Base-by-base conservation (phyloP, 352 stramenopile genomes). In the Globisporangium camurandrum region DNA sequence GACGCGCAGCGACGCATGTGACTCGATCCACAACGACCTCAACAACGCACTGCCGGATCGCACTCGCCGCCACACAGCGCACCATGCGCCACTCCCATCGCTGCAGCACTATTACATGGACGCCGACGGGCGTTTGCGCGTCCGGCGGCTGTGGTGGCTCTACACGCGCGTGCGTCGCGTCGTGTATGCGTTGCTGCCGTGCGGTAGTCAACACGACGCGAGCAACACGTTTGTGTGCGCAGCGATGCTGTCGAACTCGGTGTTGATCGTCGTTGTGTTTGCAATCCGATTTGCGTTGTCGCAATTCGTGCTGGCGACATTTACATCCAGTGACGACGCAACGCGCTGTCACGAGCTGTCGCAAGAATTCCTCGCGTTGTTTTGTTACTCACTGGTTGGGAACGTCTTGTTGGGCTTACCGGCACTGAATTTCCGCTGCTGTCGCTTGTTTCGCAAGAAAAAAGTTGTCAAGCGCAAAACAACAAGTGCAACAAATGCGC, bases 171-270 rank as follows among this genome's bases (percentile, higher is more conserved):
- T 74, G 16, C 59, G 72, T 9, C 64, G 73, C 14, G 40, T 82
- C 27, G 26, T 78, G 30, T 68, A 62, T 49, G 63, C 66, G 38
- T 36, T 92, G 3, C 49, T 88, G 24, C 75, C 58, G 55, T n/a
- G n/a, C n/a, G 63, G 74, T 43, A 73, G 87, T 48, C 82, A 85
- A 46, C 57, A 62, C 47, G 77, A 92, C 62, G 77, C 89, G 58
- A 77, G 72, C 69, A 92, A 92, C 54, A 88, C 75, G 52, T 92
- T 85, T 33, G 57, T 89, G 45, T 77, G 77, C 49, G 67, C 73
- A 1, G 51, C 66, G 17, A 86, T 92, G 75, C 68, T 92, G 49
- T 77, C 72, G 53, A 87, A 87, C 52, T 86, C 77, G 55, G 56
- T 67, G 59, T 66, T 86, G 37, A 92, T 88, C 51, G 46, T 88